A percentile compares a stretch with the other conserved stretches of the same genome.
Evolutionary conservation across 192 early-diverging fungal species (phyloP).

Genomic region (Coemansia furcata): DNA sequence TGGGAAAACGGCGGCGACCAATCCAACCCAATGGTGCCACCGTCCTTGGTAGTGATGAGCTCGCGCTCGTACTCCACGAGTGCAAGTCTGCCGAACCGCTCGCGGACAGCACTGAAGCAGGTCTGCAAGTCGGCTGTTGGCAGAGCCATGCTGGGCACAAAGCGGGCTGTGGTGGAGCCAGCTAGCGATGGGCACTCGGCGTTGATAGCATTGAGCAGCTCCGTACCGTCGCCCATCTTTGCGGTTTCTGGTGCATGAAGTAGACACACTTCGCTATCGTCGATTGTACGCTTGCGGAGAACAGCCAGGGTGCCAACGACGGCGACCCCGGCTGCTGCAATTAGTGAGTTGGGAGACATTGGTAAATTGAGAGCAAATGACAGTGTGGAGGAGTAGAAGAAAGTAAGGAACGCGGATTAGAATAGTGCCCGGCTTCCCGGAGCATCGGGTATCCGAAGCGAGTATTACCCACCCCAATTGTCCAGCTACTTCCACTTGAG

Average conservation of each 20-base stretch:
- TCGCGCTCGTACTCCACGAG: constrained; percentile 54
- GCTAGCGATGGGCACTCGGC: constrained; percentile 58
- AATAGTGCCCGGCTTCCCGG: not conserved
- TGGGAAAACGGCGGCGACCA: constrained; percentile 68
- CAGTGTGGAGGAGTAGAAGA: not conserved
- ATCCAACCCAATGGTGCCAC: constrained; percentile 84
- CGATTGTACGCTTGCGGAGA: constrained; percentile 33
- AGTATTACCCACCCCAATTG: too few species aligned
- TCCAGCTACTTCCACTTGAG: constrained; percentile 21
- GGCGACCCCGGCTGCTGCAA: constrained; percentile 16
- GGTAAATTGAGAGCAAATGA: constrained; percentile 1
- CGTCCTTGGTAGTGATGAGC: constrained; percentile 68
- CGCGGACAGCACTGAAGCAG: constrained; percentile 43
- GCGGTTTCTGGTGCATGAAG: constrained; percentile 38
- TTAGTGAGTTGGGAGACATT: constrained; percentile 29
- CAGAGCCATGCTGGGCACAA: constrained; percentile 71
- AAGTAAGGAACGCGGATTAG: not conserved
- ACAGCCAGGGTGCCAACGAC: constrained; percentile 21
- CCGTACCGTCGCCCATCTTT: constrained; percentile 6
- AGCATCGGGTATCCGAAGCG: not conserved
- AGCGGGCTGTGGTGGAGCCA: constrained; percentile 48
- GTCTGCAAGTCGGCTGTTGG: constrained; percentile 80
- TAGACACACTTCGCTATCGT: constrained; percentile 38
- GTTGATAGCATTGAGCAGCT: constrained; percentile 29
- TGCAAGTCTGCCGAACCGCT: constrained; percentile 43